Base-by-base conservation (phyloP, 1,139 yeast species). In the Yamadazyma spencermartinsiae region DNA sequence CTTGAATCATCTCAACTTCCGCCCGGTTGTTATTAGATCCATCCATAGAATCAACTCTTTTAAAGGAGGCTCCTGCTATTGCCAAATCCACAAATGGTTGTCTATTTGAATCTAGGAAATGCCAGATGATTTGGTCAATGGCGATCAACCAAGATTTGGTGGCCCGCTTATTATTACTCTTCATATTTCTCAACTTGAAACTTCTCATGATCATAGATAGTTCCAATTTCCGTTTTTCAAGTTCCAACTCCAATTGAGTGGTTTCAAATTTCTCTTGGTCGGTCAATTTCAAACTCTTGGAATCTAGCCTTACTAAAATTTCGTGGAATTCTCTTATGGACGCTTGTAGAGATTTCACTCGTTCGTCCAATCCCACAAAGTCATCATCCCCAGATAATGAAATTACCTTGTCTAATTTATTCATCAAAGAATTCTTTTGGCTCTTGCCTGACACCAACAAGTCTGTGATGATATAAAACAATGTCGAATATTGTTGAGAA, bases 71-170 rank as follows among this genome's bases (percentile, higher is more conserved):
- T 30, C 75, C 72, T 1, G 85, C 82, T 23, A 90, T 56, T 0
- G 85, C 83, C 44, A 89, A 69, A 57, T 86, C 95, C 42, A 87
- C 60, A 50, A 89, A 80, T 13, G 94, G 92, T 29, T 64, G 60
- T 19, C 86, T 64, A 5, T 73, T 58, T 10, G 78, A 79, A 38
- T 77, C 80, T 37, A 88, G 63, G 51, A 89, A 66, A 54, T 86
- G 94, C 68, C 90, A 69, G 36, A 82, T 77, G 21, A 88, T 69
- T 50, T 84, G 86, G 52, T 84, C 90, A 0, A 77, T 67, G 20
- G 63, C 51, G n/a, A 77, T 56, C 15, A 55, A 54, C 72, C 72
- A 69, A 21, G 61, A 50, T 20, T 66, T 52, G 4, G 56, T 40
- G 2, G 68, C 62, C 14, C 52, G 44, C 27, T 52, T 52, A 31